phyloP scores from a whole-genome alignment of 2,329 filamentous ascomycete genomes.

The Microascus cirrosus region DNA sequence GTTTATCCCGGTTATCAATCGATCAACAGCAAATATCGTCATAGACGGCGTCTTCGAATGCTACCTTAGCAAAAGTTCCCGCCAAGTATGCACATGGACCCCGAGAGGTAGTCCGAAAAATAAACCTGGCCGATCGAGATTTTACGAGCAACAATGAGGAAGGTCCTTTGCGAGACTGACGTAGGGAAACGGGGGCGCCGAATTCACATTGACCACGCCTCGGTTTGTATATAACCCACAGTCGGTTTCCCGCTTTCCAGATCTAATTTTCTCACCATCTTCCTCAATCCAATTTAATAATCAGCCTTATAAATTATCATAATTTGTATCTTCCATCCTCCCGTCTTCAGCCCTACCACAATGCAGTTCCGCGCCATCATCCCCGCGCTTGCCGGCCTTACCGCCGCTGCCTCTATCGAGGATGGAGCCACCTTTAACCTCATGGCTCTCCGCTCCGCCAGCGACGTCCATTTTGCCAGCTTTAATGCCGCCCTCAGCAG shows the following conservation, averaged over 20 bases:
- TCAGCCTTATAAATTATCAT: not conserved
- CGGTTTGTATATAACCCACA: not conserved
- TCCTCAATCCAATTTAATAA: not conserved
- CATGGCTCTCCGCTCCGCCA: conserved; percentile 37
- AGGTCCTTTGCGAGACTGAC: not conserved
- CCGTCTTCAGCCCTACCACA: not conserved
- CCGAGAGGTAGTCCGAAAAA: not conserved
- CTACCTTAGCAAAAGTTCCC: not conserved
- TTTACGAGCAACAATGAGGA: not conserved
- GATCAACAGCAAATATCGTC: not conserved
- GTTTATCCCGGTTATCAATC: not conserved
- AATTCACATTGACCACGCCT: not conserved
- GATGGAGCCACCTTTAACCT: conserved; percentile 30
- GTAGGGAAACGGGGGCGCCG: not conserved
- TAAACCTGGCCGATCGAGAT: not conserved
- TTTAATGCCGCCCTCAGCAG: conserved; percentile 31
- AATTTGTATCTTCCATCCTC: too few species aligned
- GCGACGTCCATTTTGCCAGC: conserved; percentile 30
- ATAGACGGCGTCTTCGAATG: not conserved
- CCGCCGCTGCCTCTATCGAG: conserved; percentile 14
- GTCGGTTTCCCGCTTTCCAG: not conserved
- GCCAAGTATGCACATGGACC: too few species aligned
- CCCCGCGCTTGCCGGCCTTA: conserved; percentile 15
- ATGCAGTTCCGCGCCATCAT: conserved; percentile 10
- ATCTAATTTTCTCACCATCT: not conserved